phyloP scores from a whole-genome alignment of 73 alveolate species.

The Tetrahymena malaccensis region DNA sequence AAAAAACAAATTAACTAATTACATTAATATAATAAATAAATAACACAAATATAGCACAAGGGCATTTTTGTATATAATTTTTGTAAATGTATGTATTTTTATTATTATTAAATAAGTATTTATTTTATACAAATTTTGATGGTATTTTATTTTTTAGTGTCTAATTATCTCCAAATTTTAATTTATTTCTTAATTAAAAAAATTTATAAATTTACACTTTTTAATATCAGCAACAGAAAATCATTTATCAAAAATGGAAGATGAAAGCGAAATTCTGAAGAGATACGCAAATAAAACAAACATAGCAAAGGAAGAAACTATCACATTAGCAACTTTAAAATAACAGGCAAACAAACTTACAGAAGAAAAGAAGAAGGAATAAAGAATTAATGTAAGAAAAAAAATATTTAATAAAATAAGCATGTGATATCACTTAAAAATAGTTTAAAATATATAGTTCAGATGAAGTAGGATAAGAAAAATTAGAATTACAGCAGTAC shows the following conservation, averaged over 20 bases:
- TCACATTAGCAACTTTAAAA: not conserved
- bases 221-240: not conserved
- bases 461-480: not conserved
- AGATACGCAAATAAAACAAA: not conserved
- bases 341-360: not conserved
- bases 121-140: not conserved
- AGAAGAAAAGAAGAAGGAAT: not conserved
- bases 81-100: not conserved
- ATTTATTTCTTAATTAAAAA: not conserved
- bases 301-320: not conserved
- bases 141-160: not conserved
- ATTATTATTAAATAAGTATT: no score
- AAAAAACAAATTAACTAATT: no score
- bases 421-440: not conserved
- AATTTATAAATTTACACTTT: not conserved
- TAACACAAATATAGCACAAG: no score
- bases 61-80: not conserved
- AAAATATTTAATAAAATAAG: not conserved
- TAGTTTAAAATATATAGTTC: not conserved
- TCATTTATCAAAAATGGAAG: not conserved
- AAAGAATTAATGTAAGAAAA: not conserved
- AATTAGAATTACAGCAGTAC: not conserved
- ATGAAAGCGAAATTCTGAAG: not conserved
- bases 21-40: no score
- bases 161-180: not conserved